phyloP scores from a whole-genome alignment of 495 filamentous ascomycete species.

The Penicillium pulvis region DNA sequence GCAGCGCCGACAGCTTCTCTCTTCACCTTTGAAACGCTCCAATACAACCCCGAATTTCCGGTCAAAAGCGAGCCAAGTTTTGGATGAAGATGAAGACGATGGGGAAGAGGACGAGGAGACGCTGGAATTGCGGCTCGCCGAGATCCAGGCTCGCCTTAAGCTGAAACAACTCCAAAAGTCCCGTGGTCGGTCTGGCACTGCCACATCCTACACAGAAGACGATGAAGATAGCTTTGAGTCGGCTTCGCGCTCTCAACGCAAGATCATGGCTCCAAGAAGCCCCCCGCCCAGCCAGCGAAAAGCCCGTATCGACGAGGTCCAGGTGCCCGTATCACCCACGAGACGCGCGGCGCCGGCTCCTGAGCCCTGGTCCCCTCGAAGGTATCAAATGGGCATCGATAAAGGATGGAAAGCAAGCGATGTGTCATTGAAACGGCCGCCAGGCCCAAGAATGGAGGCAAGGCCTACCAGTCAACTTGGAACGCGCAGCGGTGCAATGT shows the following conservation, averaged over 20 bases:
- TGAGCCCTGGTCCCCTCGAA: conserved; percentile 72
- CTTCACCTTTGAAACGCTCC: conserved; percentile 62
- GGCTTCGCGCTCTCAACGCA: conserved; percentile 23
- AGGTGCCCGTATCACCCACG: conserved; percentile 83
- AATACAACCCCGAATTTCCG: conserved; percentile 43
- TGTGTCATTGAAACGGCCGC: conserved; percentile 79
- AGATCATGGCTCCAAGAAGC: conserved; percentile 24
- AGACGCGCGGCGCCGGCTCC: conserved; percentile 48
- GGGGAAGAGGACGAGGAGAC: conserved; percentile 88
- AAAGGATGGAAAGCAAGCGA: conserved; percentile 81
- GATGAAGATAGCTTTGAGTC: conserved; percentile 27
- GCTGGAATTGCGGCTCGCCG: conserved; percentile 76
- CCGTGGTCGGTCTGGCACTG: conserved; percentile 38
- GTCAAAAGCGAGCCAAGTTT: conserved; percentile 33
- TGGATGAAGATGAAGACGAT: conserved; percentile 43
- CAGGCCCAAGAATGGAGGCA: conserved; percentile 34
- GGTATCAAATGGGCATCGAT: conserved; percentile 85
- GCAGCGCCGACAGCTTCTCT: conserved; percentile 61
- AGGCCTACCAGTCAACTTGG: conserved; percentile 39
- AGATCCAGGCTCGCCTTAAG: conserved; percentile 84
- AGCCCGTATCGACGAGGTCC: conserved; percentile 46
- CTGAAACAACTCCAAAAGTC: conserved; percentile 80
- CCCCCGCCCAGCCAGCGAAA: conserved; percentile 22
- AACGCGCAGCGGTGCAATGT: conserved; percentile 28
- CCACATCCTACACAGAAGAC: conserved; percentile 26